Base-by-base conservation (phyloP, 305 asterid genomes). In the Solanum aculeatissimum region DNA sequence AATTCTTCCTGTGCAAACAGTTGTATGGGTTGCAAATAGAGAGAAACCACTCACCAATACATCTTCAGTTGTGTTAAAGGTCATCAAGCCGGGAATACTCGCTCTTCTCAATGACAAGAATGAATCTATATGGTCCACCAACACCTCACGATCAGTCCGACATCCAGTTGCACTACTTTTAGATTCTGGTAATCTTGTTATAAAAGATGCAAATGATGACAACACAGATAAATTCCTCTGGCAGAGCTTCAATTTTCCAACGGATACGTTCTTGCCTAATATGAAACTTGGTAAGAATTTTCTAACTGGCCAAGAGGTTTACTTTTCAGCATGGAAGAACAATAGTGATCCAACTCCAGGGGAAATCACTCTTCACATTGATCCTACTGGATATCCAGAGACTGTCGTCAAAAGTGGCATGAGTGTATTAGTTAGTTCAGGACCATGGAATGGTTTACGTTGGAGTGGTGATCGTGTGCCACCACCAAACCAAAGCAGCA, bases 201-300 rank as follows among this genome's bases (percentile, higher is more conserved):
- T 83, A 18, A 62, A 58, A 40, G 85, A 85, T 21, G 81, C 51
- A 58, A 65, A 77, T 27, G 86, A 84, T 62, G 27, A 10, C 16
- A 82, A 69, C 27, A 21, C 47, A 16, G 35, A 60, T 19, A 57
- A 40, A 18, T 18, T 81, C 72, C 54, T 85, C 65, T 85, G 85
- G 87, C 83, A 81, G 47, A 85, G 87, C 16, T 85, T 85, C 42
- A 69, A 81, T 85, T 38, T 65, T 29, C 87, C 87, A 47, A 80
- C 85, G 10, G 65, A 85, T 45, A 58, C 74, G 8, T 19, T 16
- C 27, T 53, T 81, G 18, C 51, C 85, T 54, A 71, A 83, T 25
- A 81, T 85, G 87, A 85, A 71, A 25, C 53, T 85, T 15, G 87
- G 87, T 38, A 25, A 42, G 82, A 49, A 81, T 63, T 29, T 57